phyloP scores from a whole-genome alignment of 331 rosid species.

The Arachis monticola region DNA sequence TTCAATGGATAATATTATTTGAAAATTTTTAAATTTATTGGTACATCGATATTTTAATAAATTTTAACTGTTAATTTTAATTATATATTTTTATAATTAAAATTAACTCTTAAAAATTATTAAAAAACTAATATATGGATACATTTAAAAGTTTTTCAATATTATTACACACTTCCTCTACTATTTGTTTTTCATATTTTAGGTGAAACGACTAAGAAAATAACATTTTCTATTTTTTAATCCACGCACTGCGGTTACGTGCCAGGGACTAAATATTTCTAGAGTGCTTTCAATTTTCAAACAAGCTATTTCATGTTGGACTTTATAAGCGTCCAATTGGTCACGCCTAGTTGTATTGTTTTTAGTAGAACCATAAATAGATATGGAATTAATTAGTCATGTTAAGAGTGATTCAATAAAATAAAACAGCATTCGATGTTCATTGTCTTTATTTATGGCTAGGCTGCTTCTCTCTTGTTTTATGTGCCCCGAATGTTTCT shows the following conservation, averaged over 20 bases:
- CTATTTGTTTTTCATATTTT: neutral
- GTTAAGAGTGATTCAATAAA: conserved; percentile 8
- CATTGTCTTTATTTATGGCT: neutral
- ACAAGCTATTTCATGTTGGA: conserved; percentile 1
- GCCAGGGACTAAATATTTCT: conserved; percentile 17
- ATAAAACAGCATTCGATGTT: neutral
- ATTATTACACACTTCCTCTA: neutral
- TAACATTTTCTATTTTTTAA: conserved; percentile 8
- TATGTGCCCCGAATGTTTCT: conserved; percentile 6
- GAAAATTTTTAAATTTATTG: too few species aligned
- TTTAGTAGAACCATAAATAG: neutral
- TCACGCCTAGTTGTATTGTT: neutral
- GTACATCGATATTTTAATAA: too few species aligned
- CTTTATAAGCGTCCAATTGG: conserved; percentile 21
- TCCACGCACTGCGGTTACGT: conserved; percentile 26
- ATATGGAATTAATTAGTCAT: conserved; percentile 10
- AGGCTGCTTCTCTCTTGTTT: conserved; percentile 9
- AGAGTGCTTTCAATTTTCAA: neutral
- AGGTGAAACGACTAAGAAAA: neutral
- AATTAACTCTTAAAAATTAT: too few species aligned
- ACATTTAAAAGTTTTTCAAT: too few species aligned
- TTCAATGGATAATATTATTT: neutral
- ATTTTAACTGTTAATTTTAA: too few species aligned
- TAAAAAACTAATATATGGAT: too few species aligned
- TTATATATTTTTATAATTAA: too few species aligned